Evolutionary conservation across 352 stramenopile species (phyloP).

Genomic region (Phytophthora colocasiae): DNA sequence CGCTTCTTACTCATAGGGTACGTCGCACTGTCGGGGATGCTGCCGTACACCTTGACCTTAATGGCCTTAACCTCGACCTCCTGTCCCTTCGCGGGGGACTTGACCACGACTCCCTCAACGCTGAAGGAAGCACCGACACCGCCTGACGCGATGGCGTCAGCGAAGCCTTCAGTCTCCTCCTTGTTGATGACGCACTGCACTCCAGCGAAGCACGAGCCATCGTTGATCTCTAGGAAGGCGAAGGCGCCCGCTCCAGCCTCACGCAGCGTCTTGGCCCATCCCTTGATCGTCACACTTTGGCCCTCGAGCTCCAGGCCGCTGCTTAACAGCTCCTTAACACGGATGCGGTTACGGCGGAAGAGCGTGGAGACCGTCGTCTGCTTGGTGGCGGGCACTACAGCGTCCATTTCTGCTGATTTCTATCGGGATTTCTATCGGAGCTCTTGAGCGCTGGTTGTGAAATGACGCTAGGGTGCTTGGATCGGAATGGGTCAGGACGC

Average conservation of each 20-base stretch:
- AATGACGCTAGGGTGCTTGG: conserved; percentile 31
- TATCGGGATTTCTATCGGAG: conserved; percentile 17
- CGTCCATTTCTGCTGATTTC: conserved; percentile 41
- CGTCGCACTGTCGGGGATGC: conserved; percentile 82
- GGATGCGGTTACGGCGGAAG: conserved; percentile 85
- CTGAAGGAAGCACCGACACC: conserved; percentile 88
- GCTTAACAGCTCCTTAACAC: conserved; percentile 84
- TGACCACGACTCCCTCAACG: conserved; percentile 87
- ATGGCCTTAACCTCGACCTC: conserved; percentile 92
- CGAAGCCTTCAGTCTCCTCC: conserved; percentile 83
- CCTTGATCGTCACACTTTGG: conserved; percentile 92
- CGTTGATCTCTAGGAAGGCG: conserved; percentile 96
- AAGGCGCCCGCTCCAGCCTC: conserved; percentile 91
- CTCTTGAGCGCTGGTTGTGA: conserved; percentile 16
- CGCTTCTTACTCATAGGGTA: conserved; percentile 96
- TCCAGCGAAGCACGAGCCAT: conserved; percentile 90
- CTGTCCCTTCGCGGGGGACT: conserved; percentile 91
- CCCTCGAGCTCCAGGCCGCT: conserved; percentile 72
- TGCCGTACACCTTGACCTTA: conserved; percentile 87
- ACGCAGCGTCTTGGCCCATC: conserved; percentile 94
- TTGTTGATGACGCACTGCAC: conserved; percentile 91
- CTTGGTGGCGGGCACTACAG: conserved; percentile 50
- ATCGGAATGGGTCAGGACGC: not conserved
- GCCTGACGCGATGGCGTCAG: conserved; percentile 74
- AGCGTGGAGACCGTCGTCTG: conserved; percentile 60